Evolutionary conservation across 1,284 basidiomycete species (phyloP).

Genomic region (Tylopilus sp.): DNA sequence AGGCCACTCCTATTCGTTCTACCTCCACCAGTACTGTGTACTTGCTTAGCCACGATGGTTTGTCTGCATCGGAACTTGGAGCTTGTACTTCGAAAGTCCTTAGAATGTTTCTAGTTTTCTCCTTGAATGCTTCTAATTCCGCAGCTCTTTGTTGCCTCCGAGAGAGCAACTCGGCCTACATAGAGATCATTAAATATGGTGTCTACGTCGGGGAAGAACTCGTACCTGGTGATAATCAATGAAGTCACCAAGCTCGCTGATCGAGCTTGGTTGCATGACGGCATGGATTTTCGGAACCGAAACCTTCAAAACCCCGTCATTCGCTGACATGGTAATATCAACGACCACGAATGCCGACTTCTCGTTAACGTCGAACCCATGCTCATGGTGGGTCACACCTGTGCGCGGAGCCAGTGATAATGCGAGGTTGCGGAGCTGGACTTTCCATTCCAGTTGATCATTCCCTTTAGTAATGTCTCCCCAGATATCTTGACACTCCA

Average conservation of each 20-base stretch:
- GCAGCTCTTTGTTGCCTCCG: constrained; percentile 67
- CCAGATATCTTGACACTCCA: constrained; percentile 70
- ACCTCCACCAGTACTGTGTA: constrained; percentile 63
- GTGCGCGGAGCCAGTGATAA: constrained; percentile 67
- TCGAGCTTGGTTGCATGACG: constrained; percentile 87
- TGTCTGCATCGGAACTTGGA: constrained; percentile 39
- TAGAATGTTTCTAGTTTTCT: constrained; percentile 68
- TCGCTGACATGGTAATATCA: constrained; percentile 46
- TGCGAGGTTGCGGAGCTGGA: constrained; percentile 64
- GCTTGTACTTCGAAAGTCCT: constrained; percentile 66
- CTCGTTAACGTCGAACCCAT: constrained; percentile 52
- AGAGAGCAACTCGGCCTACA: constrained; percentile 71
- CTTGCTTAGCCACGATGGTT: constrained; percentile 58
- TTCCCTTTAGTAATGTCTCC: constrained; percentile 51
- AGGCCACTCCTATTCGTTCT: constrained; percentile 75
- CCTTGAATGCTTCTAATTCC: constrained; percentile 78
- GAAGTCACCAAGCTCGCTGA: constrained; percentile 83
- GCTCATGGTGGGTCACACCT: constrained; percentile 31
- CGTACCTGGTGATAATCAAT: constrained; percentile 74
- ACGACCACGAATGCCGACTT: constrained; percentile 80
- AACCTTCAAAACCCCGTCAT: constrained; percentile 48
- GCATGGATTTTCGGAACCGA: constrained; percentile 75
- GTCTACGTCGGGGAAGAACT: not conserved
- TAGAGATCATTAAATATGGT: constrained; percentile 15
- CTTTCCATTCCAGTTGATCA: constrained; percentile 48